Evolutionary conservation across 768 basidiomycete genomes (phyloP), one percentile per base, ranked within the genome.

Genomic region (Mycena vitilis): DNA sequence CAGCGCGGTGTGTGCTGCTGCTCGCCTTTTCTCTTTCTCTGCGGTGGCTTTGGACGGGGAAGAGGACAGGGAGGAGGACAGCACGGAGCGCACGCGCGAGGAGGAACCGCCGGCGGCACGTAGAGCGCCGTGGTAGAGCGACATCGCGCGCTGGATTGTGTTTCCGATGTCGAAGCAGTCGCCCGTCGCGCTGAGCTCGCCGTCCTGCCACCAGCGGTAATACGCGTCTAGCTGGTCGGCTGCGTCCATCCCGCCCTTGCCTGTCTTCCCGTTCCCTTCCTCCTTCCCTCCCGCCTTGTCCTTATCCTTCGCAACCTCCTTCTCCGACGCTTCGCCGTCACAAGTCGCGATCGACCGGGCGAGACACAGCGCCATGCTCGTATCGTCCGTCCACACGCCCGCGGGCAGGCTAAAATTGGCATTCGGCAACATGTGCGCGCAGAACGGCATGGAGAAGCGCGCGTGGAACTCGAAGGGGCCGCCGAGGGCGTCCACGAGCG

Each of bases 361-460:
- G 15, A 86, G 78, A 62, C 82, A 84, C 5, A 86, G 79, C 23
- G 79, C 79, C 83, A 83, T 84, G 42, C 81, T 83, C 2, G 84
- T 85, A 68, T 85, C 84, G 74, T 86, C 85, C 12, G 84, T 85
- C 84, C 84, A 86, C 25, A 81, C 77, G 4, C 85, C 84, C 4
- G 79, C 69, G 0, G 74, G 23, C 53, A 55, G 53, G 1, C 36
- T 13, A 20, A 84, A 85, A 51, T 78, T 82, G 0, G 72, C 48
- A 70, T 84, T 86, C 18, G 80, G 79, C 7, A 68, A 68, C 82
- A 84, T 85, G 20, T 74, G 63, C 8, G 74, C 73, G 56, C 83
- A 63, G 51, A 82, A 74, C 9, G 76, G 71, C 74, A 83, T 84
- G 13, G 78, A 70, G 63, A 79, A 83, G 23, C 84, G 81, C 16